Percentiles rank a stretch among this genome's conserved stretches.
Evolutionary conservation across 768 basidiomycete genomes (phyloP).

Genomic region (Kwoniella heveanensis): DNA sequence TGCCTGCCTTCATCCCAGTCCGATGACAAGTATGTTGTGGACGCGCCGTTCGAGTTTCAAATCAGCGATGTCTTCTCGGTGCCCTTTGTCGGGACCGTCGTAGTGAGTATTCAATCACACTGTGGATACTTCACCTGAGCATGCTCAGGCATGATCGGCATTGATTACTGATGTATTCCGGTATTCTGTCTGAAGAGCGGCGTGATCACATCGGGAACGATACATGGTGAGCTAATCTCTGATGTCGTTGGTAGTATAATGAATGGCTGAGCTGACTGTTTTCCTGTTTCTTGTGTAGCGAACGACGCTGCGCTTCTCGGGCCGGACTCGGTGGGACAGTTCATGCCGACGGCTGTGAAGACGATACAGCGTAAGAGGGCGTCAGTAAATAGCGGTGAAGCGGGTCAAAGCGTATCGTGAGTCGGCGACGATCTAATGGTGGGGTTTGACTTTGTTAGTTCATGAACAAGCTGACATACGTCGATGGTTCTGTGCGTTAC

Average conservation of each 20-base stretch:
- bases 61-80: constrained; percentile 58
- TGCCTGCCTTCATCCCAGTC: constrained; percentile 82
- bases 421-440: constrained; percentile 15
- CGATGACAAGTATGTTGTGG: constrained; percentile 75
- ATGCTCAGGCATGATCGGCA: no score
- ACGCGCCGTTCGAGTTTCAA: constrained; percentile 59
- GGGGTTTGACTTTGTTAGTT: neutral
- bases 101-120: constrained; percentile 31
- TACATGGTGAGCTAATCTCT: constrained; percentile 33
- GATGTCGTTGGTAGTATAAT: no score
- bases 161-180: neutral
- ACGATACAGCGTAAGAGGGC: constrained; percentile 95
- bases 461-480: constrained; percentile 1
- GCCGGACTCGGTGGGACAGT: constrained; percentile 90
- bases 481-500: neutral
- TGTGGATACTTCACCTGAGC: no score
- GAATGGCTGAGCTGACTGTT: no score
- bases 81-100: constrained; percentile 53
- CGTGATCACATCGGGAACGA: constrained; percentile 51
- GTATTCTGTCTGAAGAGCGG: constrained; percentile 34
- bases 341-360: constrained; percentile 74
- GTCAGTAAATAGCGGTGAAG: constrained; percentile 79
- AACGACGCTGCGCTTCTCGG: constrained; percentile 84
- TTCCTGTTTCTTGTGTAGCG: no score
- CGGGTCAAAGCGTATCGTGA: constrained; percentile 86